Evolutionary conservation across 2,329 filamentous ascomycete genomes (phyloP).

Genomic region (Alternaria infectoria): DNA sequence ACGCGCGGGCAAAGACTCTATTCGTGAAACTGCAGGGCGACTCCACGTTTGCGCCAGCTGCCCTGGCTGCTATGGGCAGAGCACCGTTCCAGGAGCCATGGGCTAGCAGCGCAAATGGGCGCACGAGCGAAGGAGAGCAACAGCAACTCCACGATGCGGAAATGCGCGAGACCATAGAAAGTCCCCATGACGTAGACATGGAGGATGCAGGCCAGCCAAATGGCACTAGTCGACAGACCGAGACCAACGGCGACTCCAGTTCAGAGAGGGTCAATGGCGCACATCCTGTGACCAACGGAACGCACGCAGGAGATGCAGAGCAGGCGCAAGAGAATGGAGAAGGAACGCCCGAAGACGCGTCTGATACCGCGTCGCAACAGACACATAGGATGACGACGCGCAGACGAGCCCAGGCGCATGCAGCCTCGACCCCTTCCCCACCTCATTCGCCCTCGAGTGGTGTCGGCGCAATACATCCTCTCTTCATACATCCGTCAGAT

Average conservation of each 20-base stretch:
- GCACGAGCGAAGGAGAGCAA: constrained; percentile 14
- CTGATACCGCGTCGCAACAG: constrained; percentile 51
- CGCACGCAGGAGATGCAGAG: constrained; percentile 18
- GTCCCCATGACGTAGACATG: constrained; percentile 36
- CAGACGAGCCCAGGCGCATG: constrained; percentile 59
- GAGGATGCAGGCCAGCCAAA: constrained; percentile 29
- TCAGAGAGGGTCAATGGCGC: constrained; percentile 22
- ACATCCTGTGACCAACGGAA: constrained; percentile 31
- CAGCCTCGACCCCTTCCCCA: constrained; percentile 46
- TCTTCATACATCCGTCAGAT: constrained; percentile 70
- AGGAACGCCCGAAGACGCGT: constrained; percentile 44
- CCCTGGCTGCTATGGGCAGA: constrained; percentile 56
- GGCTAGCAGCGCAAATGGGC: constrained; percentile 15
- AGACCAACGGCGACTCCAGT: constrained; percentile 16
- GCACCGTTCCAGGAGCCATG: constrained; percentile 28
- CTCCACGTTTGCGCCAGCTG: constrained; percentile 67
- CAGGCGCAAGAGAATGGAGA: constrained; percentile 33
- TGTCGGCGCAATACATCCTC: constrained; percentile 71
- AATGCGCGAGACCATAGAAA: constrained; percentile 18
- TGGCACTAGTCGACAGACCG: constrained; percentile 13
- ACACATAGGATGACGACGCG: constrained; percentile 63
- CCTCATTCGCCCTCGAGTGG: constrained; percentile 56
- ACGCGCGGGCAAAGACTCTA: constrained; percentile 77
- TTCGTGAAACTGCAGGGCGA: constrained; percentile 78
- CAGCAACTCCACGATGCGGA: constrained; percentile 15